Conservation (phyloP, 768 basidiomycete species). For the Lactarius tabidus region DNA sequence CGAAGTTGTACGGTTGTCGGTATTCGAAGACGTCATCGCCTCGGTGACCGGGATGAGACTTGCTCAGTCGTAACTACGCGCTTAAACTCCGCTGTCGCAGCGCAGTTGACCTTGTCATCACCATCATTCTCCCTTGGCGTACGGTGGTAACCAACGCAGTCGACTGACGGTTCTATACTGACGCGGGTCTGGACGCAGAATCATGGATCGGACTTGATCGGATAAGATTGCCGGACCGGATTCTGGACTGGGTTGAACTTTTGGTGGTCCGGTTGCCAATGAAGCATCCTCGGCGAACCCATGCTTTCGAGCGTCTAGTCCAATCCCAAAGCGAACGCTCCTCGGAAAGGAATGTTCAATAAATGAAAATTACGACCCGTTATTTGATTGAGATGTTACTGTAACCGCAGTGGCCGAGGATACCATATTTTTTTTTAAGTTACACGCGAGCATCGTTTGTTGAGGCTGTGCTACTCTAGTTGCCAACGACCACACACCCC, state of each 20-base stretch:
- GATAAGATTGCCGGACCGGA: background rate
- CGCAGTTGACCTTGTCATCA: background rate
- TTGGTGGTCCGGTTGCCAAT: background rate
- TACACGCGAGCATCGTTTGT: background rate
- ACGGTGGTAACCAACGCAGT: background rate
- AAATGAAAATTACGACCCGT: background rate
- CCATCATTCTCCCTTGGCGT: background rate
- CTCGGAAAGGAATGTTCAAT: background rate
- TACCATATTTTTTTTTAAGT: no score
- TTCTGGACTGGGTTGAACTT: background rate
- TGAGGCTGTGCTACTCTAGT: background rate
- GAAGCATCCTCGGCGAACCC: background rate
- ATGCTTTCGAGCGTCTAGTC: background rate
- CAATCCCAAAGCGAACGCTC: background rate
- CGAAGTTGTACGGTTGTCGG: background rate
- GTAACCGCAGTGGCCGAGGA: background rate
- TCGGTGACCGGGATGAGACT: background rate
- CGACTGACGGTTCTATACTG: background rate
- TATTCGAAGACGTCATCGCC: background rate
- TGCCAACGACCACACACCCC: background rate
- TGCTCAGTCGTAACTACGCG: background rate
- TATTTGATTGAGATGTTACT: background rate
- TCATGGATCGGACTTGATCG: background rate
- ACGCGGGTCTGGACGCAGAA: background rate
- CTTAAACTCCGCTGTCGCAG: background rate